These are phyloP conservation scores for Ustilago cynodontis DNA, from an alignment of 1,284 basidiomycete genomes.

Conservation along the genomic window DNA sequence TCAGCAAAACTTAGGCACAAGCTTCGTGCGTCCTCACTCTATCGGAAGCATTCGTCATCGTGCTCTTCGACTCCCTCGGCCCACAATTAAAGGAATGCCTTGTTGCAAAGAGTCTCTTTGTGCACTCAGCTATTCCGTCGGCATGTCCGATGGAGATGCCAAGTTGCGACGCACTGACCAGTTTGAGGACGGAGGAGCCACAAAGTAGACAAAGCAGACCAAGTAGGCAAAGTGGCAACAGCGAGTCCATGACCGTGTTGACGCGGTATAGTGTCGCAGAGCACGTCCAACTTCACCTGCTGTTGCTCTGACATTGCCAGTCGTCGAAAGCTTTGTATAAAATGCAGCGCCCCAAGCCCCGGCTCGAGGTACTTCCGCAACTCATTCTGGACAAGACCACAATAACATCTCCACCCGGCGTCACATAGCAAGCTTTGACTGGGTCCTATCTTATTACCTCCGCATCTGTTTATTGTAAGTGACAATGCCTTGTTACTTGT, in stretches of 20 bases:
- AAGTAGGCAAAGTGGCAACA: conserved; percentile 1
- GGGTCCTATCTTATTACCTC: conserved; percentile 16
- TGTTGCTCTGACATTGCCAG: neutral
- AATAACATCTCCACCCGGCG: neutral
- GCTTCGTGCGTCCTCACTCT: conserved; percentile 7
- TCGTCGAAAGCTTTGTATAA: neutral
- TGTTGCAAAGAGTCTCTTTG: neutral
- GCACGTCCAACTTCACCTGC: no score
- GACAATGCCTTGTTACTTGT: neutral
- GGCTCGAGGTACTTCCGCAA: no score
- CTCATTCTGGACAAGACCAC: no score
- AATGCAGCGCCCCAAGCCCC: neutral
- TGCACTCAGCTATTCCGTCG: neutral
- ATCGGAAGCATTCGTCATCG: conserved; percentile 10
- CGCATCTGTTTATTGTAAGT: conserved; percentile 12
- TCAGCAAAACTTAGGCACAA: conserved; percentile 3
- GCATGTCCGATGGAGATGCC: neutral
- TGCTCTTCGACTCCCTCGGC: neutral
- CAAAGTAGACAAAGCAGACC: neutral
- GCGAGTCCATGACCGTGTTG: no score
- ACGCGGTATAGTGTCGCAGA: no score
- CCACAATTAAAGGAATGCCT: neutral
- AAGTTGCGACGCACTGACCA: conserved; percentile 2
- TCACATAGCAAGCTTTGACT: conserved; percentile 24
- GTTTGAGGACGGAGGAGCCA: neutral